Evolutionary conservation across 2,329 filamentous ascomycete species (phyloP).

Genomic region (Clonostachys byssicola): DNA sequence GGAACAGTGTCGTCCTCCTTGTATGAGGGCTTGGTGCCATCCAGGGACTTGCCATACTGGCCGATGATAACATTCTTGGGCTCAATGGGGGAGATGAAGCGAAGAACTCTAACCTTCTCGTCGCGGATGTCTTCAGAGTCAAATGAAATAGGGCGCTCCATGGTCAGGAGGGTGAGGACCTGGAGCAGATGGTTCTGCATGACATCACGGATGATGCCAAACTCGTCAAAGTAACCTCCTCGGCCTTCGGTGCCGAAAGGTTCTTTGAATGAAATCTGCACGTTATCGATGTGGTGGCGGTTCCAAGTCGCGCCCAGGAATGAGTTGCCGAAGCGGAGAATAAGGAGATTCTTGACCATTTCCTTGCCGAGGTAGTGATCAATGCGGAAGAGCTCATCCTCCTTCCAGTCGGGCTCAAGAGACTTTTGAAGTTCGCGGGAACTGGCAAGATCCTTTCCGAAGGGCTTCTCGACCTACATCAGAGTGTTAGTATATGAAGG

Average conservation of each 20-base stretch:
- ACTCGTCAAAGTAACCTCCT: conserved; percentile 98
- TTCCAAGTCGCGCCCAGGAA: conserved; percentile 99
- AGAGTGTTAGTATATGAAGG: conserved; percentile 11
- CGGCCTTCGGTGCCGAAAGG: conserved; percentile 97
- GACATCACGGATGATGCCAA: conserved; percentile 98
- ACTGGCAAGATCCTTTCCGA: conserved; percentile 93
- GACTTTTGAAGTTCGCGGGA: conserved; percentile 93
- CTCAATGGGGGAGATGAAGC: conserved; percentile 90
- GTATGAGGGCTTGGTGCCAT: conserved; percentile 95
- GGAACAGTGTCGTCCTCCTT: conserved; percentile 98
- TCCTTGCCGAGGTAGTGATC: conserved; percentile 99
- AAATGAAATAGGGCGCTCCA: conserved; percentile 98
- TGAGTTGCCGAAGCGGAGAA: conserved; percentile 96
- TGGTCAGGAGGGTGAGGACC: conserved; percentile 90
- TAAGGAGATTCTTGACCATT: conserved; percentile 99
- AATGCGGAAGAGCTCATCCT: conserved; percentile 98
- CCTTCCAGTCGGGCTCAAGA: conserved; percentile 95
- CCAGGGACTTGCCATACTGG: conserved; percentile 93
- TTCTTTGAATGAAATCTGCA: conserved; percentile 99
- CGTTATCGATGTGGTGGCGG: conserved; percentile 97
- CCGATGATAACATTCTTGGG: conserved; percentile 99
- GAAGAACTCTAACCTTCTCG: conserved; percentile 95
- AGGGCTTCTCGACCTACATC: conserved; percentile 91
- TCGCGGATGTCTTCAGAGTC: conserved; percentile 97
- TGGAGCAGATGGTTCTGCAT: conserved; percentile 99